Evolutionary conservation across 2,329 filamentous ascomycete species (phyloP), one percentile per base, ranked within the genome.

Genomic region (Gnomoniopsis sp.): DNA sequence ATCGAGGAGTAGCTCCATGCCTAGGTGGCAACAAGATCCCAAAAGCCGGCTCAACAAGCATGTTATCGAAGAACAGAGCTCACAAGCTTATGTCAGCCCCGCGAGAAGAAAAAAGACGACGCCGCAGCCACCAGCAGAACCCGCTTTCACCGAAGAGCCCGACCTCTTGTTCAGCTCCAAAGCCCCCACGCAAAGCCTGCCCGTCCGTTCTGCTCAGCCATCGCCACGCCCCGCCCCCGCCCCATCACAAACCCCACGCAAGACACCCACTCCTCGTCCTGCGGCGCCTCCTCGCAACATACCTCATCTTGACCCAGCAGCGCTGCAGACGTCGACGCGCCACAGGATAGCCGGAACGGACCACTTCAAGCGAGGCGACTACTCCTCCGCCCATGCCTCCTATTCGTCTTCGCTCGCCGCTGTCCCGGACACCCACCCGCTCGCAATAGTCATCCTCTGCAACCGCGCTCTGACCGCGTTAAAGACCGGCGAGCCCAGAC

Each of bases 321-420:
- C 88, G 0, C 79, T 97, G 19, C 83, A 88, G 63, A 85, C 85
- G 3, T 96, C 91, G 11, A 88, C 88, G n/a, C 82, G 85, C 49
- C 85, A 95, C 67, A 89, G 95, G 15, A 81, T 88, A 50, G 87
- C 88, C 63, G 95, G 93, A 19, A 91, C 92, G 11, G 88, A 89
- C 55, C 90, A 96, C 64, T 98, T 96, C 77, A 98, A 97, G 74
- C 86, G 91, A 38, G 95, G 95, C 36, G 95, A 99, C 72, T 99
- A 91, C 72, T 88, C 90, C 19, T 83, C 89, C 11, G 95, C 95
- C 0, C 91, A 97, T 67, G 80, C 86, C 21, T 88, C 89, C 1
- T 99, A 98, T 72, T 86, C 89, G 0, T 83, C 84, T 33, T 91
- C 95, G 1, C 78, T 99, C 2, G 77, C 82, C 1, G 84, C 86